Base-by-base conservation (phyloP, 148 eudicot genomes). In the Selenicereus undatus region DNA sequence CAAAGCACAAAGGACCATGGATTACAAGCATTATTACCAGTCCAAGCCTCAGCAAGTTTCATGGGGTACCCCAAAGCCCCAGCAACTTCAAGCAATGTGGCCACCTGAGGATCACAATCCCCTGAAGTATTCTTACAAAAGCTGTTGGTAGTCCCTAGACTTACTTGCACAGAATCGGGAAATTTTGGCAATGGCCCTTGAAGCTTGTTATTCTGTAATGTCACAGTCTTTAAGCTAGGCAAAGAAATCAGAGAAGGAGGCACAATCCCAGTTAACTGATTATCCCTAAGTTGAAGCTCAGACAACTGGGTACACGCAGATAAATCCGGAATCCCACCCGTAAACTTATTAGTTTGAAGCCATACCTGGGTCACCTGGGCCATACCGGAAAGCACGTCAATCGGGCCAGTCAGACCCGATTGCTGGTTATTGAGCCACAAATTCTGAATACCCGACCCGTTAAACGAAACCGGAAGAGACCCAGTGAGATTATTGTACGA, bases 61-160 rank as follows among this genome's bases (percentile, higher is more conserved):
- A 78, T 48, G 24, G 98, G 96, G 77, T 84, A 93, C 24, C 89
- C 89, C 24, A 92, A 51, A 1, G 79, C 91, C 7, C 78, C 86
- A 0, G 91, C 93, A 39, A 86, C 84, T 11, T 83, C 84, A 20
- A 93, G 85, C 74, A 93, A 73, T 11, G 81, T 75, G 14, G 84
- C 85, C 36, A 93, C 97, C 80, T 90, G 97, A 0, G 87, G 81
- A 79, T 91, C 91, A 79, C 92, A 90, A 17, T 85, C 88, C n/a
- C 89, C 89, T 0, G 85, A 60, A 42, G 62, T 69, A 50, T 26
- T 18, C 66, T 45, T 66, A 79, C 92, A 90, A 18, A 90, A 90
- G 13, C 83, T 85, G 35, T 88, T 71, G 10, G 48, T 73, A 36
- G 50, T 83, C n/a, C 85, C 86, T 10, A 89, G 21, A 0, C 6